Evolutionary conservation across 257 asterid genomes (phyloP), one percentile per base, ranked within the genome.

Genomic region (Rehmannia glutinosa): DNA sequence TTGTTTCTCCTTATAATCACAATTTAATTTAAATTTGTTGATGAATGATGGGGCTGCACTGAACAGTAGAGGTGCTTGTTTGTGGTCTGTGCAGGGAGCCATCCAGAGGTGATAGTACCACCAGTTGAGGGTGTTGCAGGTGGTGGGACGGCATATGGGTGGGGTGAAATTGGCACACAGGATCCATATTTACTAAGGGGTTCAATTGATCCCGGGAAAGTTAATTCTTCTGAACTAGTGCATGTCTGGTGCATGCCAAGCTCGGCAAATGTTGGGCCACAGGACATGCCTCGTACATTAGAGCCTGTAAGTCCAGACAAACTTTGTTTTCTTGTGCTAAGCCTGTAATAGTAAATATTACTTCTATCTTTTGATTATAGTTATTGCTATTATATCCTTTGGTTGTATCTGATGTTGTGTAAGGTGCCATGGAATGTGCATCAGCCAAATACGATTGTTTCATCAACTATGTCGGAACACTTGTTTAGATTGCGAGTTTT

Each of bases 41-140:
- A 63, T 19, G 62, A 49, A 33, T 30, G 33, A 49, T 51, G 60
- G 39, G 17, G 46, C 28, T 52, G 43, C 43, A 35, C 49, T 49
- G 58, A 50, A 13, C 3, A 5, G 46, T 24, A 41, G 52, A 38
- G 35, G 43, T 45, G 49, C 17, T 10, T 56, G 35, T 52, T 65
- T 72, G 33, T 66, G 73, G 51, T 78, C 17, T 66, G 21, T 70
- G 66, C 76, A 92, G 98, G 89, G 71, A 83, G 77, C 71, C 84
- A 84, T 53, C 88, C 71, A 69, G 96, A 83, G 68, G 59, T 42
- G 52, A 59, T 6, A 35, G 96, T 86, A 62, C 96, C 91, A 4
- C 97, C 98, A n/a, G 87, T 94, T 64, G 97, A 94, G 84, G 99
- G 99, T 49, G 92, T 94, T 70, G 91, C 97, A 17, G 97, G 97